phyloP scores from a whole-genome alignment of 352 stramenopile genomes.

The Pythium dissotocum region DNA sequence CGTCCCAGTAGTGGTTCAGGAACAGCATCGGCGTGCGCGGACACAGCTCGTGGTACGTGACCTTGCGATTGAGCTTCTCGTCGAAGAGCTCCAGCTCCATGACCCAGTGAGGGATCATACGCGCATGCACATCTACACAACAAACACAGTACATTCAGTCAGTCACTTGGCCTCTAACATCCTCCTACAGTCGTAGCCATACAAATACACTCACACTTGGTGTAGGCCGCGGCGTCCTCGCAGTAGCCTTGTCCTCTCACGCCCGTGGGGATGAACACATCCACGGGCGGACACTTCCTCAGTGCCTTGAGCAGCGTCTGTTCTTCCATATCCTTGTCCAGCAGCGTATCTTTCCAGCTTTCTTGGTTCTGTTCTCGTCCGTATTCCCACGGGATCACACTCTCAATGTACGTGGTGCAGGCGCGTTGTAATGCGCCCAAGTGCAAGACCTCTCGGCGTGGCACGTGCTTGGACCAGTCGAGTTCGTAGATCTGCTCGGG shows the following conservation, averaged over 20 bases:
- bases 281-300: constrained; percentile 50
- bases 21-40: constrained; percentile 28
- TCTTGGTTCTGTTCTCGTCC: not conserved
- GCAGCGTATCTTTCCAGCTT: constrained; percentile 14
- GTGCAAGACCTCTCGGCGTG: constrained; percentile 36
- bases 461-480: constrained; percentile 21
- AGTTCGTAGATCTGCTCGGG: constrained; percentile 8
- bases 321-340: constrained; percentile 37
- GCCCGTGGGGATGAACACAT: constrained; percentile 47
- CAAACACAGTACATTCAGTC: too few species aligned
- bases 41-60: constrained; percentile 36
- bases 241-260: constrained; percentile 54
- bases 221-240: constrained; percentile 57
- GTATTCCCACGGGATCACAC: constrained; percentile 31
- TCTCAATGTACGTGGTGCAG: constrained; percentile 29
- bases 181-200: too few species aligned
- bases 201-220: constrained; percentile 40
- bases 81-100: constrained; percentile 26
- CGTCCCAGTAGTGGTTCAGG: constrained; percentile 35
- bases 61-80: not conserved
- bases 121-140: constrained; percentile 17
- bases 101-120: constrained; percentile 35
- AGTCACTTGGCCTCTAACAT: too few species aligned
- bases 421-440: constrained; percentile 52
- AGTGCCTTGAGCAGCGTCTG: constrained; percentile 41